Conservation (phyloP, 2,329 filamentous ascomycete species). For the Venturia oleaginea region DNA sequence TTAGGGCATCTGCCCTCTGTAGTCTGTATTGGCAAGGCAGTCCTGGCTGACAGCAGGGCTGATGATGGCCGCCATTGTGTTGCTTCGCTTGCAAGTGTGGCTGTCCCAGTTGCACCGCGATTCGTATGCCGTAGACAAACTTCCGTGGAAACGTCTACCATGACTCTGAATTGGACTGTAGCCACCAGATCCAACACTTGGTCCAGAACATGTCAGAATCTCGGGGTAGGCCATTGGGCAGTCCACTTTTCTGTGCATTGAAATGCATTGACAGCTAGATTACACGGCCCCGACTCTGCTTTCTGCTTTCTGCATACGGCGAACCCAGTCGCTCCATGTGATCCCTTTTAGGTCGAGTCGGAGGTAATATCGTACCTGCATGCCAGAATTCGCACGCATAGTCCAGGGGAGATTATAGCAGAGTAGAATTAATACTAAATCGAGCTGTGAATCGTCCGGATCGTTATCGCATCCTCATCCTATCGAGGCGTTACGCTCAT, state of each 20-base stretch:
- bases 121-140: background rate
- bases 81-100: constrained; percentile 5
- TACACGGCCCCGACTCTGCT: background rate
- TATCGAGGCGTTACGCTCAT: background rate
- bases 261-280: background rate
- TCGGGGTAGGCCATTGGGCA: background rate
- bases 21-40: background rate
- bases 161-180: background rate
- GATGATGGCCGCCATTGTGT: background rate
- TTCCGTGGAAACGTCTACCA: background rate
- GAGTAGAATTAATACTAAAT: background rate
- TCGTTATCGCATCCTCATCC: background rate
- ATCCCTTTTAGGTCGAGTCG: background rate
- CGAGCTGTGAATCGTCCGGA: background rate
- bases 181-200: background rate
- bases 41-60: constrained; percentile 3
- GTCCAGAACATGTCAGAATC: background rate
- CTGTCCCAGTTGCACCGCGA: background rate
- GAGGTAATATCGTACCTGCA: background rate
- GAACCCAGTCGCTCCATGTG: background rate
- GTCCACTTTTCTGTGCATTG: background rate
- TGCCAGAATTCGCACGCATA: background rate
- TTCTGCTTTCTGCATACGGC: background rate
- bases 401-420: background rate
- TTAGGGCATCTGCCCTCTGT: background rate